phyloP scores from a whole-genome alignment of 2,329 filamentous ascomycete genomes.

The Aureobasidium zeae region DNA sequence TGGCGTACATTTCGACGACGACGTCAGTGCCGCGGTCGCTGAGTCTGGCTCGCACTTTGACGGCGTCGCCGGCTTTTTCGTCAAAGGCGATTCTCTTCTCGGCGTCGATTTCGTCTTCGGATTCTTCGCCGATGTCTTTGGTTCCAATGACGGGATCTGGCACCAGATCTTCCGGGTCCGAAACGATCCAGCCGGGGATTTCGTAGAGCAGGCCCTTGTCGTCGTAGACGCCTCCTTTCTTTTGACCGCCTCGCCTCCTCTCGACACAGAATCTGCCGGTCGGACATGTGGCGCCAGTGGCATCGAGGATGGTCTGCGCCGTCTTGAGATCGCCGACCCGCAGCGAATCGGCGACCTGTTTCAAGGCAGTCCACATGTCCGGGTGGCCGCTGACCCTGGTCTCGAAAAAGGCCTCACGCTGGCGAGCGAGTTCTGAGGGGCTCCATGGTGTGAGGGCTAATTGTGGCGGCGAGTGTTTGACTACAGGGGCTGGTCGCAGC shows the following conservation, averaged over 20 bases:
- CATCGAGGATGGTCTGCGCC: slow-evolving; percentile 72
- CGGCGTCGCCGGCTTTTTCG: slow-evolving; percentile 25
- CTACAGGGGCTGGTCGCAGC: slow-evolving; percentile 21
- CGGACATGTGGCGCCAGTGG: slow-evolving; percentile 51
- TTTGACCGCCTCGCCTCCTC: slow-evolving; percentile 18
- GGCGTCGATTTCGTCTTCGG: slow-evolving; percentile 19
- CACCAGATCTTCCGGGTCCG: slow-evolving; percentile 35
- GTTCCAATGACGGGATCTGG: slow-evolving; percentile 23
- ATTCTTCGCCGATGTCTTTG: slow-evolving; percentile 22
- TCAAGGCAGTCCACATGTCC: slow-evolving; percentile 74
- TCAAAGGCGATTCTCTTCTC: slow-evolving; percentile 28
- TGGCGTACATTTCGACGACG: slow-evolving; percentile 27
- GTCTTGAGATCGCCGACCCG: slow-evolving; percentile 42
- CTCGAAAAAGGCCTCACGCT: slow-evolving; percentile 81
- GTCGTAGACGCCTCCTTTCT: slow-evolving; percentile 36
- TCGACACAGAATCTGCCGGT: slow-evolving; percentile 28
- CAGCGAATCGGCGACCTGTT: slow-evolving; percentile 57
- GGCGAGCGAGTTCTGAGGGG: slow-evolving; percentile 54
- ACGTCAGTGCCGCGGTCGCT: slow-evolving; percentile 33
- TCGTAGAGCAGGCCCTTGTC: slow-evolving; percentile 35
- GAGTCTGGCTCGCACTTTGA: slow-evolving; percentile 30
- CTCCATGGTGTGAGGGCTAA: slow-evolving; percentile 52
- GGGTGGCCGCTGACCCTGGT: slow-evolving; percentile 68
- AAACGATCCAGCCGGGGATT: slow-evolving; percentile 38
- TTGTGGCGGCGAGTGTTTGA: slow-evolving; percentile 16